Conservation (phyloP, 2,329 filamentous ascomycete species). For the Xylariaceae sp. region DNA sequence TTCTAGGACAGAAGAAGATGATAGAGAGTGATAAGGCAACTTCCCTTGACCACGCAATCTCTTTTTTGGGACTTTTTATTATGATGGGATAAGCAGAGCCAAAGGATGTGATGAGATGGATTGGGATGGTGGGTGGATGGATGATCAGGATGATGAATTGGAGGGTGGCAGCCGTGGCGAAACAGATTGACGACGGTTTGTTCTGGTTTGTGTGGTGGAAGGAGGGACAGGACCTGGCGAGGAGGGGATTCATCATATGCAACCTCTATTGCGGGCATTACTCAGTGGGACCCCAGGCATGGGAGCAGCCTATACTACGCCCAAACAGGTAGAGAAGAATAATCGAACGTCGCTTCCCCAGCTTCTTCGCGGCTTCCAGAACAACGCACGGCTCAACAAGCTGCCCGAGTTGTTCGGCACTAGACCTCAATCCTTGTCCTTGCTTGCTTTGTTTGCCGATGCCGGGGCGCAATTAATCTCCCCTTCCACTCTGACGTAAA, state of each 20-base stretch:
- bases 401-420: slow-evolving; percentile 18
- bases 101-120: no score
- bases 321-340: background rate
- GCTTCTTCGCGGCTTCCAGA: slow-evolving; percentile 31
- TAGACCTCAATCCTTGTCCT: no score
- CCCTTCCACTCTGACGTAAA: no score
- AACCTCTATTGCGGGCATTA: background rate
- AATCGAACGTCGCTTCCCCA: slow-evolving; percentile 5
- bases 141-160: no score
- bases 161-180: no score
- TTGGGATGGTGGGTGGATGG: no score
- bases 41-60: no score
- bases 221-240: slow-evolving; percentile 8
- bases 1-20: no score
- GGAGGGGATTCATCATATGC: slow-evolving; percentile 4
- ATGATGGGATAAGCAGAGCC: no score
- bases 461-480: background rate
- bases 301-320: background rate
- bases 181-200: background rate
- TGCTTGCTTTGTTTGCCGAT: no score
- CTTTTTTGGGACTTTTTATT: no score
- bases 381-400: slow-evolving; percentile 24
- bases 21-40: no score
- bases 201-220: slow-evolving; percentile 8
- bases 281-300: slow-evolving; percentile 5